Base-by-base conservation (phyloP, 768 basidiomycete species). In the Russula compacta region DNA sequence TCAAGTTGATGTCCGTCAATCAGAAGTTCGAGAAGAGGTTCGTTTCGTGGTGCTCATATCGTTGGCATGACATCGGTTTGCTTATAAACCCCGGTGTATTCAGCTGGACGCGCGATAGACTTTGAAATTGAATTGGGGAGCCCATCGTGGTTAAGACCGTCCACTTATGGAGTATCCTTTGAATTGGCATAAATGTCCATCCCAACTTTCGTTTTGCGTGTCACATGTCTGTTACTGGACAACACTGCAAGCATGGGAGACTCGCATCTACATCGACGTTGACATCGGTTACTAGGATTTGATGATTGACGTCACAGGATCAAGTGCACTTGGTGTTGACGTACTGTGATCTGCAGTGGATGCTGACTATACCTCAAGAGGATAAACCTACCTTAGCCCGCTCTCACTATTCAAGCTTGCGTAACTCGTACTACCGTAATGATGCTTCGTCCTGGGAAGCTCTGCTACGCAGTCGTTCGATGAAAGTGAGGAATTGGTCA, bases 51-150 rank as follows among this genome's bases (percentile, higher is more conserved):
- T 8, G 19, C 56, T 17, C 10, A 24, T 40, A 19, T 10, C 40
- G 46, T 36, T 66, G 63, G 60, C 56, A 47, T 54, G 53, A 52
- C 59, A 33, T 50, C 60, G 10, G 47, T 61, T 58, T 38, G 54
- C 35, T 19, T 53, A 33, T 53, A 60, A 53, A 49, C 19, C 14
- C 11, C 29, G 29, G 12, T 53, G 14, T 43, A 21, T 59, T 4
- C 68, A 92, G 89, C 69, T 92, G 89, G 88, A 74, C 79, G 59
- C 83, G 90, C 64, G 85, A 84, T 70, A 88, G 81, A 73, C 77
- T 90, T 68, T 92, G 81, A 59, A 36, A 24, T 44, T 8, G 53
- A 29, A 29, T 29, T 29, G 29, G 47, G 36, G 32, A 19, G 47
- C 11, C 29, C 53, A 46, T 38, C 24, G 35, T 59, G 43, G 35